Percentiles rank a stretch among this genome's conserved stretches.
Conservation (phyloP, 345 rosid genomes). For the Murraya paniculata region DNA sequence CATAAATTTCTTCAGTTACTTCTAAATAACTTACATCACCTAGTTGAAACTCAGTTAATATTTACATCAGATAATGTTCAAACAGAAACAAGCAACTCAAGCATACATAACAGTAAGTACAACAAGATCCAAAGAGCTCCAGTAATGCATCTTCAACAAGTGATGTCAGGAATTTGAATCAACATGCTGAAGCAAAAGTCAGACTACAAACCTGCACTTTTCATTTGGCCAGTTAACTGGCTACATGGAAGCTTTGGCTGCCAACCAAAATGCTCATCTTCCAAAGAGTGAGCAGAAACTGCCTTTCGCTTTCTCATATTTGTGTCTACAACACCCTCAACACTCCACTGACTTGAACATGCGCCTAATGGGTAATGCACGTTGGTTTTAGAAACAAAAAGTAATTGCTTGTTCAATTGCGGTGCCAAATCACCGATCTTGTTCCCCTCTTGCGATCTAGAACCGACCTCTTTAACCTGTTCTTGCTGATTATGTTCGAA, state of each 20-base stretch:
- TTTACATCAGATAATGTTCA: slow-evolving; percentile 30
- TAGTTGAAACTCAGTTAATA: slow-evolving; percentile 21
- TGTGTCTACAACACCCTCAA: slow-evolving; percentile 14
- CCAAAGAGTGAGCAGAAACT: slow-evolving; percentile 23
- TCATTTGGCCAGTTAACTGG: slow-evolving; percentile 25
- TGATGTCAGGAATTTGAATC: slow-evolving; percentile 22
- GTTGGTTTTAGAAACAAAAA: slow-evolving; percentile 13
- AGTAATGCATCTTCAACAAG: slow-evolving; percentile 18
- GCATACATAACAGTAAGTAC: slow-evolving; percentile 1
- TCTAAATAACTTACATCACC: slow-evolving; percentile 12
- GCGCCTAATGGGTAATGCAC: slow-evolving; percentile 15
- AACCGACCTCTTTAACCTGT: slow-evolving; percentile 17
- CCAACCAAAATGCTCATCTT: slow-evolving; percentile 32
- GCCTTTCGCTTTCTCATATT: slow-evolving; percentile 38
- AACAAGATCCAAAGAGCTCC: slow-evolving; percentile 11
- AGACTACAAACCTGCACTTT: slow-evolving; percentile 28
- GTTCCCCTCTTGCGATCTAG: slow-evolving; percentile 29
- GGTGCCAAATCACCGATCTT: slow-evolving; percentile 21
- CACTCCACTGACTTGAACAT: slow-evolving; percentile 16
- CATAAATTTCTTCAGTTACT: slow-evolving; percentile 14
- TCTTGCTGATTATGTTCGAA: slow-evolving; percentile 9
- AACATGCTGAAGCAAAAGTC: slow-evolving; percentile 17
- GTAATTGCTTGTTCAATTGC: slow-evolving; percentile 4
- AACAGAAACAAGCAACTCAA: slow-evolving; percentile 22
- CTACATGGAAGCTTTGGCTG: slow-evolving; percentile 30